Evolutionary conservation across 2,329 filamentous ascomycete genomes (phyloP).

Genomic region (Aspergillus aculeatus): DNA sequence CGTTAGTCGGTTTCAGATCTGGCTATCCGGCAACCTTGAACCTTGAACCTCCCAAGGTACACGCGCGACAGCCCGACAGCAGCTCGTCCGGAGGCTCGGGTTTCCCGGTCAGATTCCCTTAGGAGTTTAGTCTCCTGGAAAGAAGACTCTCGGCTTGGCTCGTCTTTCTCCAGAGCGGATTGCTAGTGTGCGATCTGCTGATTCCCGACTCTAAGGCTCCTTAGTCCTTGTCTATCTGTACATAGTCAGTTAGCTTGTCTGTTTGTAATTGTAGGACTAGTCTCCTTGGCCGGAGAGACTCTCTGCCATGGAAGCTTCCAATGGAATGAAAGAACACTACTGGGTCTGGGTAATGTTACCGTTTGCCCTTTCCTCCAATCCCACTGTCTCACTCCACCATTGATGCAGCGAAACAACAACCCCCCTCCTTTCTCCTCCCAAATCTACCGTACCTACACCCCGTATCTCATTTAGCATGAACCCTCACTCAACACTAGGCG

Average conservation of each 20-base stretch:
- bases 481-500: conserved; percentile 3
- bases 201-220: background rate
- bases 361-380: background rate
- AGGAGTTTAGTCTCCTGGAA: background rate
- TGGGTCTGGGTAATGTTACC: background rate
- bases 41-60: background rate
- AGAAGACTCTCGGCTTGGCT: background rate
- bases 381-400: background rate
- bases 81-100: background rate
- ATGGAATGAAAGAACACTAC: background rate
- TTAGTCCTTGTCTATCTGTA: background rate
- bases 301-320: background rate
- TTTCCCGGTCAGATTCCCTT: background rate
- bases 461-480: background rate
- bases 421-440: no score
- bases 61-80: background rate
- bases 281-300: background rate
- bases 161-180: background rate
- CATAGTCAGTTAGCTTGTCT: no score
- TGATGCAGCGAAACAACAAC: no score
- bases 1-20: conserved; percentile 24
- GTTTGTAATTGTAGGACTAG: background rate
- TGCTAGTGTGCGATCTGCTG: conserved; percentile 4
- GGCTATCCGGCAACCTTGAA: background rate
- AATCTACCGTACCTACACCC: background rate